Conservation (phyloP, 2,329 filamentous ascomycete genomes). For the Dichotomopilus funicola region DNA sequence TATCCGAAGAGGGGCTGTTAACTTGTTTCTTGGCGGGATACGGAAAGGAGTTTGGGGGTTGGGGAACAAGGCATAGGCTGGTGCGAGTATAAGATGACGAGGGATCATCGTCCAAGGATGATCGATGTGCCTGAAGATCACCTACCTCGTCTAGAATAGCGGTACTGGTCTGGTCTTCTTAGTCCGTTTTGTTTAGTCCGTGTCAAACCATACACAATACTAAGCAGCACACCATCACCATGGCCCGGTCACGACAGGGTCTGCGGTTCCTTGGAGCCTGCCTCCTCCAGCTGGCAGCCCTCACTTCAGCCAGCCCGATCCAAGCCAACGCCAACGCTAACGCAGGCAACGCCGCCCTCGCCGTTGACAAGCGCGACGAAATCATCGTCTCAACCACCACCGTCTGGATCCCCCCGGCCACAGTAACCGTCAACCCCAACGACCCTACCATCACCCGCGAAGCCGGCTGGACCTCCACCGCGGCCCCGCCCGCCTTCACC, state of each 20-base stretch:
- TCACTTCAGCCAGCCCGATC: slow-evolving; percentile 1
- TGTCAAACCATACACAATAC: too few relatives aligned
- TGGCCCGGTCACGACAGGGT: background rate
- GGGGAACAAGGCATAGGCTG: too few relatives aligned
- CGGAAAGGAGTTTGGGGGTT: too few relatives aligned
- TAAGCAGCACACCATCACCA: background rate
- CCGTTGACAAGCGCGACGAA: background rate
- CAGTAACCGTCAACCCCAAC: slow-evolving; percentile 11
- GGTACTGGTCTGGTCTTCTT: too few relatives aligned
- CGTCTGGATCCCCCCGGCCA: slow-evolving; percentile 1
- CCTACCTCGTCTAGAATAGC: too few relatives aligned
- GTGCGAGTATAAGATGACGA: too few relatives aligned
- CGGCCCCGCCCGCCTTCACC: slow-evolving; percentile 6
- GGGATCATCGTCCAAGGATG: too few relatives aligned
- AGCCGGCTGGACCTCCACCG: slow-evolving; percentile 6
- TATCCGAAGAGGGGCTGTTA: background rate
- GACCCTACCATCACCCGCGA: slow-evolving; percentile 13
- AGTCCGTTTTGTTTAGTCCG: too few relatives aligned
- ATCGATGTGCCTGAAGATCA: too few relatives aligned
- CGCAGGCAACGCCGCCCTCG: background rate
- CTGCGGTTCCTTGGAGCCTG: background rate
- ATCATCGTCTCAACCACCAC: slow-evolving; percentile 4
- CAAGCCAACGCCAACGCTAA: background rate
- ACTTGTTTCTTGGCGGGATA: too few relatives aligned
- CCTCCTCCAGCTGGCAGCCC: slow-evolving; percentile 2